Base-by-base conservation (phyloP, 2,329 filamentous ascomycete species). In the Westerdykella ornata region DNA sequence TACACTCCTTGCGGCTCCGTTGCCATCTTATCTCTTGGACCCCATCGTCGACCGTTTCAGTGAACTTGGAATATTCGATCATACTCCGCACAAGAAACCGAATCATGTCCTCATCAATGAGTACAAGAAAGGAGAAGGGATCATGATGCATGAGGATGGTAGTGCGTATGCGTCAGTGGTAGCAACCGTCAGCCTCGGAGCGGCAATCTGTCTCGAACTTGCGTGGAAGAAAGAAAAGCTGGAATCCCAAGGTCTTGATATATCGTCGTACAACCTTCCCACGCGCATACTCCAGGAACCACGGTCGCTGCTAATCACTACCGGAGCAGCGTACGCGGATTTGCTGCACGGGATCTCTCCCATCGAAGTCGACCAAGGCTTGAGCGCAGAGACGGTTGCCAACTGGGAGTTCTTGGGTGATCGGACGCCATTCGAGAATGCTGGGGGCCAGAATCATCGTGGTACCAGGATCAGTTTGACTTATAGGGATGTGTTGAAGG, bases 31-130 rank as follows among this genome's bases (percentile, higher is more conserved):
- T 81, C 80, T 97, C 5, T 68, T 74, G 28, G 70, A 76, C 6
- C 87, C 88, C 2, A 71, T 94, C 35, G 67, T 92, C 38, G 66
- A 77, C 3, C 82, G 77, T 28, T 68, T 74, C 45, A 49, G 68
- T 16, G 48, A 56, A 2, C 54, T 76, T 0, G 67, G 66, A 3
- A 67, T 82, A 11, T 84, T 82, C 57, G 47, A 62, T 2, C 61
- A 72, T 15, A 86, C 88, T 38, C 85, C 86, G 4, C 89, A 97
- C 59, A 56, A 71, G 14, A 73, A 72, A 3, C 87, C 90, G 2
- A 98, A 97, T 56, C 92, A 97, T 67, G 87, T 94, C 35, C 73
- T 97, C 29, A 81, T 97, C 53, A 98, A 98, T 59, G 89, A 96
- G 64, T 98, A 97, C 64, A 74, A 75, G 1, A 80, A 86, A 0